Conservation (phyloP, 1,284 basidiomycete species). For the Pholiota adiposa region DNA sequence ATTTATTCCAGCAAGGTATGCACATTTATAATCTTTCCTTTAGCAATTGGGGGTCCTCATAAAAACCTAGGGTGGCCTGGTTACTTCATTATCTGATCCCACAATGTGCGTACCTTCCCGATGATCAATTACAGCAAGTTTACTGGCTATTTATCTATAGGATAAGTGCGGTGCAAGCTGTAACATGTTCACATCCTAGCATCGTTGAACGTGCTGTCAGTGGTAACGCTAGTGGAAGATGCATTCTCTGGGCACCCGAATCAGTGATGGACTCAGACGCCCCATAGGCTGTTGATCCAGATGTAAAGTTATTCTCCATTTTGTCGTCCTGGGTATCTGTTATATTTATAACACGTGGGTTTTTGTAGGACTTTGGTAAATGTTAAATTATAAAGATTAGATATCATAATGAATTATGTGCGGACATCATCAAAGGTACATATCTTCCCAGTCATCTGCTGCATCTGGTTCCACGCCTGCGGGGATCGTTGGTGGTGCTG, state of each 20-base stretch:
- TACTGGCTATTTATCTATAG: conserved; percentile 39
- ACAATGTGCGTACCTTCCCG: conserved; percentile 45
- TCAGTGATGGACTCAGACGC: conserved; percentile 17
- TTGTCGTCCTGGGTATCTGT: too few species aligned
- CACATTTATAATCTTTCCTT: conserved; percentile 1
- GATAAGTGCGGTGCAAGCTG: conserved; percentile 79
- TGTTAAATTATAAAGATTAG: conserved; percentile 5
- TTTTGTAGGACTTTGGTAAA: too few species aligned
- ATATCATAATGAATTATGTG: not conserved
- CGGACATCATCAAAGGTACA: conserved; percentile 45
- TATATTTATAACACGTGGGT: not conserved
- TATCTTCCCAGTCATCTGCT: conserved; percentile 49
- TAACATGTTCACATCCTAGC: conserved; percentile 83
- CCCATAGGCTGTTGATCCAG: not conserved
- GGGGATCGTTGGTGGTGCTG: not conserved
- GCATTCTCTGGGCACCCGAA: conserved; percentile 75
- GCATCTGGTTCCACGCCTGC: conserved; percentile 7
- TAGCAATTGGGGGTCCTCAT: not conserved
- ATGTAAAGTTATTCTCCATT: not conserved
- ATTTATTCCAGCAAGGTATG: conserved; percentile 71
- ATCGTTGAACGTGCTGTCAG: conserved; percentile 72
- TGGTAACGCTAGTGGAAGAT: conserved; percentile 77
- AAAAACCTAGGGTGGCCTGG: conserved; percentile 58
- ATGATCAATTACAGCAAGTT: not conserved
- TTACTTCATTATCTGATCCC: conserved; percentile 64